Conservation (phyloP, 441 rosid genomes). For the Brassica hybrid region DNA sequence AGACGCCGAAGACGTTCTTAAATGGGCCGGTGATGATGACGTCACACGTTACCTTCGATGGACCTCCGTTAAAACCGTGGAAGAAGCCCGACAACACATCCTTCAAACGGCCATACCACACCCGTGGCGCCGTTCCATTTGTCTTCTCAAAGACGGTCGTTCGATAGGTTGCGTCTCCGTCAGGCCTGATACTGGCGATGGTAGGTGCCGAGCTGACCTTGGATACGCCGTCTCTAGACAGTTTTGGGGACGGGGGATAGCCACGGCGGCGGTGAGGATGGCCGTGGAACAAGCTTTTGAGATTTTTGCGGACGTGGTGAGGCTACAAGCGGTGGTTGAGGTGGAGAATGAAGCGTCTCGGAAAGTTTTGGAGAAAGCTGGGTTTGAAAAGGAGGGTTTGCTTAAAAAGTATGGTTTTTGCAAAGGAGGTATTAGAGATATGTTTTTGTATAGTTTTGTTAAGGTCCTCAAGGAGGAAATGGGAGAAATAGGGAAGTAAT, state of each 20-base stretch:
- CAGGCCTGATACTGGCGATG: constrained; percentile 20
- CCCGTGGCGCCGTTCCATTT: constrained; percentile 33
- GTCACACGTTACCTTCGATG: constrained; percentile 38
- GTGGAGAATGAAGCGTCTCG: constrained; percentile 55
- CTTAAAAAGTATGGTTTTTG: constrained; percentile 57
- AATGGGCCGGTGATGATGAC: constrained; percentile 37
- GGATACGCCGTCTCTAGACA: constrained; percentile 22
- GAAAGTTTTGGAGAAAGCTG: constrained; percentile 61
- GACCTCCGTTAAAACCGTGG: constrained; percentile 22
- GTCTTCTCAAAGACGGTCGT: constrained; percentile 12
- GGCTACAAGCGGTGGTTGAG: constrained; percentile 66
- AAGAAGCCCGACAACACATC: constrained; percentile 35
- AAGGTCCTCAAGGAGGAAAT: not conserved
- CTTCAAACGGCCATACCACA: constrained; percentile 32
- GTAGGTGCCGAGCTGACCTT: constrained; percentile 7
- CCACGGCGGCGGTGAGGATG: constrained; percentile 36
- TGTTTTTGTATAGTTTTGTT: constrained; percentile 39
- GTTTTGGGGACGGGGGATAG: constrained; percentile 35
- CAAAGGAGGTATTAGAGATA: constrained; percentile 55
- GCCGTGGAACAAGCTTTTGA: constrained; percentile 19
- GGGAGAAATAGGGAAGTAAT: no score
- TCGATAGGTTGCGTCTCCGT: constrained; percentile 35
- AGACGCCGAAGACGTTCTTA: constrained; percentile 30
- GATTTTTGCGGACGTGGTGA: constrained; percentile 45
- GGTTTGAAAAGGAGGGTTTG: constrained; percentile 61